A percentile compares a stretch with the other conserved stretches of the same genome.
phyloP scores from a whole-genome alignment of 1,284 basidiomycete genomes.

The Paramarasmius palmivorus region DNA sequence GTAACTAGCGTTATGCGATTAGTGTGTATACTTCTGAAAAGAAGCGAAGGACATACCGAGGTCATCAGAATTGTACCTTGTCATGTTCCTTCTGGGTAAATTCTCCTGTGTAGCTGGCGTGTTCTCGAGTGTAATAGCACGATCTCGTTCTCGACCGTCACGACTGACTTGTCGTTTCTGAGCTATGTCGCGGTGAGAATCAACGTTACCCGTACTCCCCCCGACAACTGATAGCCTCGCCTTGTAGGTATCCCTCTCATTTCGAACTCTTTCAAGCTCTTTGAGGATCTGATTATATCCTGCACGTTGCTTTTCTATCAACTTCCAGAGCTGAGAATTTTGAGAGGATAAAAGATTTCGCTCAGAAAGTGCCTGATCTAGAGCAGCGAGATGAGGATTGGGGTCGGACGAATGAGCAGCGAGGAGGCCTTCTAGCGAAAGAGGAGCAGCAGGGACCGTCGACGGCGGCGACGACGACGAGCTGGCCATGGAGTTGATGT shows the following conservation, averaged over 20 bases:
- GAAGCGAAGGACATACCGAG: constrained; percentile 40
- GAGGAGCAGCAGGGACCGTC: constrained; percentile 5
- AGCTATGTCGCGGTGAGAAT: constrained; percentile 18
- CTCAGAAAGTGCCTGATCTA: constrained; percentile 74
- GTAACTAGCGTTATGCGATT: constrained; percentile 23
- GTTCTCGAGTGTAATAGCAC: constrained; percentile 11
- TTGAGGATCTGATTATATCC: constrained; percentile 74
- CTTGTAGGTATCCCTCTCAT: constrained; percentile 75
- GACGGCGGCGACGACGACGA: constrained; percentile 7
- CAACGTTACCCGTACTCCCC: constrained; percentile 1
- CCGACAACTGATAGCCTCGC: constrained; percentile 41
- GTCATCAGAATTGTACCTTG: constrained; percentile 53
- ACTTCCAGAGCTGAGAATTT: constrained; percentile 89
- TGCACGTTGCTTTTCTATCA: constrained; percentile 84
- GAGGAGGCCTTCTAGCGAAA: constrained; percentile 60
- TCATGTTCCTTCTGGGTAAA: constrained; percentile 31
- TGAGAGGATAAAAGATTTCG: constrained; percentile 78
- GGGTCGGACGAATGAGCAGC: constrained; percentile 47
- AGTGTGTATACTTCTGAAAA: not conserved
- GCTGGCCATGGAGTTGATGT: constrained; percentile 4
- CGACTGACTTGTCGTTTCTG: constrained; percentile 23
- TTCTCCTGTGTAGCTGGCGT: constrained; percentile 12
- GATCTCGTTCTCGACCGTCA: constrained; percentile 21
- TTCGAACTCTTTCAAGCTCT: constrained; percentile 78
- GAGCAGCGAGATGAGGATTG: constrained; percentile 64